These are phyloP conservation scores for Sabuloglossum arenarium DNA, from an alignment of 495 filamentous ascomycete species.

Conservation along the genomic window DNA sequence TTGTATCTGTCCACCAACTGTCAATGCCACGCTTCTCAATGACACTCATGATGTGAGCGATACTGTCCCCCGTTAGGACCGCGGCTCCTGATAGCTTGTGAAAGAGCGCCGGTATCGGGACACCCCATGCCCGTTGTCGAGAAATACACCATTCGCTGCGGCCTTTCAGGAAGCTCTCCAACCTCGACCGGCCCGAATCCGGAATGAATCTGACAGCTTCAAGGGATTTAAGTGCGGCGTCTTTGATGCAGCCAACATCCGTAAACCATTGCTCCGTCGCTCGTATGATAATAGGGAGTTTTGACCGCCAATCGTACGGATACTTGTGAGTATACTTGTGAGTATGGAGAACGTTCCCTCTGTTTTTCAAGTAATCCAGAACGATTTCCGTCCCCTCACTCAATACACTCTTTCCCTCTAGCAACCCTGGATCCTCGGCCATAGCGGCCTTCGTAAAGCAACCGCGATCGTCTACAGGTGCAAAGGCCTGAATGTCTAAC, in stretches of 20 bases:
- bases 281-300: conserved; percentile 70
- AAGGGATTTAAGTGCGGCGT: conserved; percentile 42
- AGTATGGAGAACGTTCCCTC: conserved; percentile 34
- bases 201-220: conserved; percentile 61
- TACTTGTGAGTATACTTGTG: conserved; percentile 75
- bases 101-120: conserved; percentile 86
- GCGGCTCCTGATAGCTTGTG: conserved; percentile 42
- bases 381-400: conserved; percentile 45
- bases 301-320: conserved; percentile 94
- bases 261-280: conserved; percentile 98
- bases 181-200: conserved; percentile 40
- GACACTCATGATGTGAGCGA: conserved; percentile 66
- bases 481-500: conserved; percentile 43
- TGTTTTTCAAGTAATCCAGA: conserved; percentile 36
- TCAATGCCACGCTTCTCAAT: conserved; percentile 61
- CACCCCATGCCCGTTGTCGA: conserved; percentile 90
- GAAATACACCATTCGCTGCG: conserved; percentile 97
- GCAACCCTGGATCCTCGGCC: conserved; percentile 35
- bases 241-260: conserved; percentile 65
- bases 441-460: conserved; percentile 56
- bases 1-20: conserved; percentile 79
- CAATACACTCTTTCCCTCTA: conserved; percentile 41
- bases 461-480: conserved; percentile 67
- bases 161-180: conserved; percentile 67
- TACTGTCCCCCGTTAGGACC: conserved; percentile 52